Conservation (phyloP, 441 rosid genomes). For the Erodium texanum region DNA sequence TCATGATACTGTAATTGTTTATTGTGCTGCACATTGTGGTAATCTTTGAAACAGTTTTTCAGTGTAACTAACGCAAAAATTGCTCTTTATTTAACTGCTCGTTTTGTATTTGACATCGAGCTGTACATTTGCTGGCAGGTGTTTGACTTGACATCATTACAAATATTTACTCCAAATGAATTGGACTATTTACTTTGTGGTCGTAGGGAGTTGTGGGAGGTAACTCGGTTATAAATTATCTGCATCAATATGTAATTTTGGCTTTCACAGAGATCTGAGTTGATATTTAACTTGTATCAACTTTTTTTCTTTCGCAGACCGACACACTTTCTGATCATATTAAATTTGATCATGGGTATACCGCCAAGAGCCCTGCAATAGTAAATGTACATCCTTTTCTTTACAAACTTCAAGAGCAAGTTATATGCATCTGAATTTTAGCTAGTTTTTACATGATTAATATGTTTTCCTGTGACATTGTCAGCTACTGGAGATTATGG, state of each 20-base stretch:
- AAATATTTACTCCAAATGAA: conserved; percentile 87
- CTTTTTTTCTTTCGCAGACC: conserved; percentile 35
- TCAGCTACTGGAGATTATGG: conserved; percentile 96
- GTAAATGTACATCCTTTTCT: conserved; percentile 43
- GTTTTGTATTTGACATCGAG: conserved; percentile 1
- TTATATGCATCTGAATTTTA: not conserved
- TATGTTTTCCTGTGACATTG: conserved; percentile 12
- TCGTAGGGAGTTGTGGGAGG: conserved; percentile 99
- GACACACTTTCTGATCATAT: conserved; percentile 89
- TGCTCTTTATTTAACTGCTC: not conserved
- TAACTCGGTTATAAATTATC: conserved; percentile 21
- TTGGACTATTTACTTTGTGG: conserved; percentile 95
- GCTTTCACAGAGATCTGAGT: not conserved
- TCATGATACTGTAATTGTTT: not conserved
- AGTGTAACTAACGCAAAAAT: not conserved
- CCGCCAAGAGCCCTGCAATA: conserved; percentile 90
- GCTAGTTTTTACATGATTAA: not conserved
- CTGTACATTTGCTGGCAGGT: conserved; percentile 43
- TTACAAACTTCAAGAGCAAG: not conserved
- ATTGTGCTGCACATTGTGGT: not conserved
- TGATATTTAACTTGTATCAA: conserved; percentile 8
- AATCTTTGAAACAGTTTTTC: not conserved
- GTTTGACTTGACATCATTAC: conserved; percentile 83
- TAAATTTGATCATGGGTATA: conserved; percentile 98
- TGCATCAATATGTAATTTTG: not conserved